These are phyloP conservation scores for Elymus sibiricus DNA, from an alignment of 176 grass and related monocot species.

Conservation along the genomic window DNA sequence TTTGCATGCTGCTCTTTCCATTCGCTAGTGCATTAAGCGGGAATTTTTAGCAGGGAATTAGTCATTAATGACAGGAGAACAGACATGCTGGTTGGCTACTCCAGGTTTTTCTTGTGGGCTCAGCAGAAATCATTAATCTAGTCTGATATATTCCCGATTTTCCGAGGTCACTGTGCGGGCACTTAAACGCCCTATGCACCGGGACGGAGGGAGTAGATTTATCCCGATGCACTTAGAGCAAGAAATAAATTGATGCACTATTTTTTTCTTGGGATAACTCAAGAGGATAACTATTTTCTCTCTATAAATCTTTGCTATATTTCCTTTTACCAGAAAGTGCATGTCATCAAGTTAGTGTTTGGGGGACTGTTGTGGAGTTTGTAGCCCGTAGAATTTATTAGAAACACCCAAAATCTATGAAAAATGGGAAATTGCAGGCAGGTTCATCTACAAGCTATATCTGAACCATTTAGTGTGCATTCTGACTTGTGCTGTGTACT, in stretches of 20 bases:
- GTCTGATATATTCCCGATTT: too few relatives aligned
- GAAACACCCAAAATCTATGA: neutral
- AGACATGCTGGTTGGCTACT: too few relatives aligned
- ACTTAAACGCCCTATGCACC: too few relatives aligned
- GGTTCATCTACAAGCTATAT: neutral
- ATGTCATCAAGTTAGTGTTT: neutral
- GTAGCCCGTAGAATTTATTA: neutral
- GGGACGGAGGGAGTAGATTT: neutral
- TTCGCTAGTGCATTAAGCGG: too few relatives aligned
- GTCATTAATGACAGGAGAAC: too few relatives aligned
- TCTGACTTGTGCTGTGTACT: neutral
- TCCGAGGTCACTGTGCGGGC: too few relatives aligned
- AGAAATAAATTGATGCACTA: neutral
- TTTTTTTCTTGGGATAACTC: neutral
- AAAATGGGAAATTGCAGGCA: neutral
- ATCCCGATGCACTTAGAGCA: neutral
- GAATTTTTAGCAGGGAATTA: too few relatives aligned
- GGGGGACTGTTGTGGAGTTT: neutral
- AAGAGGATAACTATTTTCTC: neutral
- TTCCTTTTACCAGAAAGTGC: neutral
- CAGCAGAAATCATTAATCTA: too few relatives aligned
- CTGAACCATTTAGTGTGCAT: neutral
- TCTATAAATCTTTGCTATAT: neutral
- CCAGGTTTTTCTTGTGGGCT: too few relatives aligned
- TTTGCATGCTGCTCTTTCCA: too few relatives aligned